Conservation (phyloP, 2,329 filamentous ascomycete species). For the Lecanicillium sp. region DNA sequence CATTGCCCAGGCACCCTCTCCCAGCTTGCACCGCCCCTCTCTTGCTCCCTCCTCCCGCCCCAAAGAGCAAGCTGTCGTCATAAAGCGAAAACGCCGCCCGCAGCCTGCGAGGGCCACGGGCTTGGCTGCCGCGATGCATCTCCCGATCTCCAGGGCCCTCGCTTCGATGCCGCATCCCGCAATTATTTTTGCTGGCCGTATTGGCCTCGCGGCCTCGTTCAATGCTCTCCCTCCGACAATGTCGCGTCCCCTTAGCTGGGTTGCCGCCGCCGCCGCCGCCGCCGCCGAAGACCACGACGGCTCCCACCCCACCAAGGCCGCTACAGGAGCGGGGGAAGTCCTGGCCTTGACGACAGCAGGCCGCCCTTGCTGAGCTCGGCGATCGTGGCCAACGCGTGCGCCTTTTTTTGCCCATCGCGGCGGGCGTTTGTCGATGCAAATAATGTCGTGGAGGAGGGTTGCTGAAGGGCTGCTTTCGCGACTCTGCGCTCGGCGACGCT, state of each 20-base stretch:
- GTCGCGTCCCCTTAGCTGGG: background rate
- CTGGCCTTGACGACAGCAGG: background rate
- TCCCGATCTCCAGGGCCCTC: too few relatives aligned
- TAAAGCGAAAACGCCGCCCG: too few relatives aligned
- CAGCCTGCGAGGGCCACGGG: too few relatives aligned
- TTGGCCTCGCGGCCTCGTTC: background rate
- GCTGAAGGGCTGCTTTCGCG: slow-evolving; percentile 1
- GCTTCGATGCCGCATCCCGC: too few relatives aligned
- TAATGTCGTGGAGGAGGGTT: too few relatives aligned
- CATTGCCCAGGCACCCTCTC: too few relatives aligned
- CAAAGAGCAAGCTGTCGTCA: too few relatives aligned
- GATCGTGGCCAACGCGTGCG: too few relatives aligned
- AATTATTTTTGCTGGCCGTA: too few relatives aligned
- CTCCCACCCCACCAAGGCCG: slow-evolving; percentile 7
- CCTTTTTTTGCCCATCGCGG: background rate
- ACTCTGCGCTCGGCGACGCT: background rate
- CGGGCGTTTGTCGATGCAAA: background rate
- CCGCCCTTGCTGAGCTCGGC: background rate
- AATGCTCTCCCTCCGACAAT: background rate
- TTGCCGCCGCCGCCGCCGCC: background rate
- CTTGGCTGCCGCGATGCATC: too few relatives aligned
- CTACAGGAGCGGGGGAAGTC: slow-evolving; percentile 7
- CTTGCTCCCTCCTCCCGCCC: too few relatives aligned
- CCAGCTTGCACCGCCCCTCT: too few relatives aligned
- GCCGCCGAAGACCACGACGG: background rate